A percentile compares a stretch with the other conserved stretches of the same genome.
Evolutionary conservation across 495 filamentous ascomycete species (phyloP).

Genomic region (Niebla homalea): DNA sequence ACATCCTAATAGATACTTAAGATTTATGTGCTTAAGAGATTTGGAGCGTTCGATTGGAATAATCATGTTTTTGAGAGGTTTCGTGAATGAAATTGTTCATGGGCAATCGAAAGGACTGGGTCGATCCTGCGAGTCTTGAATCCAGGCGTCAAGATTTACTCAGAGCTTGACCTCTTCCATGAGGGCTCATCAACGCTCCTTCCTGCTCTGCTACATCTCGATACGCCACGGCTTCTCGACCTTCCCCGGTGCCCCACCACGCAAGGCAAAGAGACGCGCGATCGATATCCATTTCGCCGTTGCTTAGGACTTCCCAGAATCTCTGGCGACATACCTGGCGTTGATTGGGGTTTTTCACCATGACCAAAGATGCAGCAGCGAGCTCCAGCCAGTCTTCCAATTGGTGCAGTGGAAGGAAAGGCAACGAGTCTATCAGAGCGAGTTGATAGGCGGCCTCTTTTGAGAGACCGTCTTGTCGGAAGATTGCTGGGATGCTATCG

Average conservation of each 20-base stretch:
- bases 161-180: constrained; percentile 19
- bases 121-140: too few species aligned
- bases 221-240: constrained; percentile 50
- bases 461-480: constrained; percentile 37
- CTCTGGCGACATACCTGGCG: constrained; percentile 52
- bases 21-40: too few species aligned
- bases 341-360: constrained; percentile 46
- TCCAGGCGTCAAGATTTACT: neutral
- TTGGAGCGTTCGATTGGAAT: too few species aligned
- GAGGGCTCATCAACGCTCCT: constrained; percentile 44
- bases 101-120: too few species aligned
- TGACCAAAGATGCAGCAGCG: constrained; percentile 52
- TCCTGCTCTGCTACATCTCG: constrained; percentile 25
- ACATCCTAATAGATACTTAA: too few species aligned
- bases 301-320: constrained; percentile 74
- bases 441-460: constrained; percentile 72
- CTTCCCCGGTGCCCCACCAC: constrained; percentile 74
- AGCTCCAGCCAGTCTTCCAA: constrained; percentile 70
- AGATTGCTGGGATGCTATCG: constrained; percentile 11
- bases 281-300: constrained; percentile 88
- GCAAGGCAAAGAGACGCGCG: constrained; percentile 63
- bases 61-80: too few species aligned
- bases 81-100: too few species aligned
- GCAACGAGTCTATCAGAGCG: constrained; percentile 70
- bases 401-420: constrained; percentile 52